Percentiles rank a stretch among this genome's conserved stretches.
Evolutionary conservation across 495 filamentous ascomycete species (phyloP).

Genomic region (Neurospora sp.): DNA sequence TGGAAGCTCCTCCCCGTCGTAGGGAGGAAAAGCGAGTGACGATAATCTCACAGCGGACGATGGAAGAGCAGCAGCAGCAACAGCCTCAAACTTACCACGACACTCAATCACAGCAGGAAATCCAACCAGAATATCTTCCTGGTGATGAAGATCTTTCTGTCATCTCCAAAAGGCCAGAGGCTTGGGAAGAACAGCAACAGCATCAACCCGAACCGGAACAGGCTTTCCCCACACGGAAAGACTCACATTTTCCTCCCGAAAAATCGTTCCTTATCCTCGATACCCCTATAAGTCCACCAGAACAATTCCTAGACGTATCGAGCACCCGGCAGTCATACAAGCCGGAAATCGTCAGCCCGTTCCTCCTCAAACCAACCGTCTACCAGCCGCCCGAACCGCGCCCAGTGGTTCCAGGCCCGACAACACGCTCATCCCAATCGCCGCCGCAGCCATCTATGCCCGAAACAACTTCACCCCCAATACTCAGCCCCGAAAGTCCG

Average conservation of each 20-base stretch:
- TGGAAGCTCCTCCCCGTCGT: background rate
- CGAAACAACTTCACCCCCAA: background rate
- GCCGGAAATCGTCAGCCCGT: conserved; percentile 1
- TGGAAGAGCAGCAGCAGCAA: conserved; percentile 20
- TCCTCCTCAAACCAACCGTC: conserved; percentile 19
- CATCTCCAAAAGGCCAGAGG: background rate
- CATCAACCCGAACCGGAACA: background rate
- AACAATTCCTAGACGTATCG: conserved; percentile 9
- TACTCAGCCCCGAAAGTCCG: conserved; percentile 10
- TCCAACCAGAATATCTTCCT: background rate
- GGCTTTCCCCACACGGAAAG: background rate
- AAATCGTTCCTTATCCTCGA: conserved; percentile 39
- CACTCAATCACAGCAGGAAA: background rate
- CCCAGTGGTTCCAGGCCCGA: conserved; percentile 14
- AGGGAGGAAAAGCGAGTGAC: conserved; percentile 20
- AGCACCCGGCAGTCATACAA: conserved; percentile 7
- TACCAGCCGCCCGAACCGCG: conserved; percentile 29
- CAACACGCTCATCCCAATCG: conserved; percentile 5
- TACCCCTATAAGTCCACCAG: conserved; percentile 19
- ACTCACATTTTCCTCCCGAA: conserved; percentile 30
- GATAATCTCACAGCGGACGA: conserved; percentile 20
- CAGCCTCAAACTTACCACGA: background rate
- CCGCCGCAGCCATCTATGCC: background rate
- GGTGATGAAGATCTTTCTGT: background rate
- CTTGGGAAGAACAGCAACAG: background rate